These are phyloP conservation scores for Zangia roseola DNA, from an alignment of 768 basidiomycete genomes.

Conservation along the genomic window DNA sequence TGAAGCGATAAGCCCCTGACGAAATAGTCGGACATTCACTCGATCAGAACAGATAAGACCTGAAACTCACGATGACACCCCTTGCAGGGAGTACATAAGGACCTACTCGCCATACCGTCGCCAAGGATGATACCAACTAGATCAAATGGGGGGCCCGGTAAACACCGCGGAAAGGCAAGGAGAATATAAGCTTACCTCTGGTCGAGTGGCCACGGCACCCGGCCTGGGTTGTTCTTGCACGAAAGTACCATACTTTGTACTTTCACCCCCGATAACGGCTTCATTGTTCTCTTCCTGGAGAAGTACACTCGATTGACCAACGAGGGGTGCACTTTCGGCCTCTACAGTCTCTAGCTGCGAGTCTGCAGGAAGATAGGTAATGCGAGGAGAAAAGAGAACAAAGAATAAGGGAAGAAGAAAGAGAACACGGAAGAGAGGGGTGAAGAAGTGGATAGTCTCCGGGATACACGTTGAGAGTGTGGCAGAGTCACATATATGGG, in stretches of 20 bases:
- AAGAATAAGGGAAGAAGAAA: constrained; percentile 59
- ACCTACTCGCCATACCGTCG: constrained; percentile 15
- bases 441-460: constrained; percentile 47
- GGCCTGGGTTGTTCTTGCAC: constrained; percentile 22
- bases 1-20: constrained; percentile 62
- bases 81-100: constrained; percentile 22
- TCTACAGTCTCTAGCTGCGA: constrained; percentile 18
- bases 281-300: constrained; percentile 48
- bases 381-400: constrained; percentile 60
- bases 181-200: constrained; percentile 8
- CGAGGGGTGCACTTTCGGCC: constrained; percentile 25
- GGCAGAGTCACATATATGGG: constrained; percentile 17
- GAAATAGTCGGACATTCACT: constrained; percentile 3
- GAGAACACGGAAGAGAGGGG: constrained; percentile 66
- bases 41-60: background rate
- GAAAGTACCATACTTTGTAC: constrained; percentile 78
- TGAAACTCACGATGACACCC: constrained; percentile 22
- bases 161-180: background rate
- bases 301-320: constrained; percentile 48
- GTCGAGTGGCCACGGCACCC: background rate
- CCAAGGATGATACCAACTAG: constrained; percentile 17
- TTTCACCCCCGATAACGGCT: constrained; percentile 33
- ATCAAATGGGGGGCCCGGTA: background rate
- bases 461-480: constrained; percentile 31
- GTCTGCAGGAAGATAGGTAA: constrained; percentile 49